These are phyloP conservation scores for Ceraceosorus guamensis DNA, from an alignment of 1,284 basidiomycete species.

Conservation along the genomic window DNA sequence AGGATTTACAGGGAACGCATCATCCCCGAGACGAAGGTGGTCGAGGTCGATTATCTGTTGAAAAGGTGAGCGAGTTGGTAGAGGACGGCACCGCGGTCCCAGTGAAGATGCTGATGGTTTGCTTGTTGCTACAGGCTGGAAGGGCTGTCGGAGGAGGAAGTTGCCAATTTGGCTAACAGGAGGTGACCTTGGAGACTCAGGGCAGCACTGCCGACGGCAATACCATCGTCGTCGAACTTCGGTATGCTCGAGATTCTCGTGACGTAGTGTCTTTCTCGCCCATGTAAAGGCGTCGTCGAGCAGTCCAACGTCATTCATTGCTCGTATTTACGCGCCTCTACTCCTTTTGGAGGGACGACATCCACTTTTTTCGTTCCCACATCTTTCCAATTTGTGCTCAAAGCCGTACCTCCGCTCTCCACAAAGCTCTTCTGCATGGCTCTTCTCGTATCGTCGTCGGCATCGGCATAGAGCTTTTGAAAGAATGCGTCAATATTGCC, in stretches of 20 bases:
- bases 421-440: constrained; percentile 47
- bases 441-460: constrained; percentile 40
- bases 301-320: neutral
- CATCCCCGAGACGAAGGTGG: constrained; percentile 93
- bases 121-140: no score
- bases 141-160: no score
- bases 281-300: no score
- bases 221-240: no score
- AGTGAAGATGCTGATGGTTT: no score
- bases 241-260: no score
- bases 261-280: no score
- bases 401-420: constrained; percentile 40
- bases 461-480: constrained; percentile 42
- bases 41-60: constrained; percentile 63
- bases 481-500: constrained; percentile 35
- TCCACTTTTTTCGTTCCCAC: constrained; percentile 25
- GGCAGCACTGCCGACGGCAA: no score
- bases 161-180: no score
- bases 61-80: no score
- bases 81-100: no score
- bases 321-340: constrained; percentile 38
- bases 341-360: constrained; percentile 35
- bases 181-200: no score
- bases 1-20: constrained; percentile 88
- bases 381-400: constrained; percentile 46